Conservation (phyloP, 331 rosid species). For the Cydonia oblonga region DNA sequence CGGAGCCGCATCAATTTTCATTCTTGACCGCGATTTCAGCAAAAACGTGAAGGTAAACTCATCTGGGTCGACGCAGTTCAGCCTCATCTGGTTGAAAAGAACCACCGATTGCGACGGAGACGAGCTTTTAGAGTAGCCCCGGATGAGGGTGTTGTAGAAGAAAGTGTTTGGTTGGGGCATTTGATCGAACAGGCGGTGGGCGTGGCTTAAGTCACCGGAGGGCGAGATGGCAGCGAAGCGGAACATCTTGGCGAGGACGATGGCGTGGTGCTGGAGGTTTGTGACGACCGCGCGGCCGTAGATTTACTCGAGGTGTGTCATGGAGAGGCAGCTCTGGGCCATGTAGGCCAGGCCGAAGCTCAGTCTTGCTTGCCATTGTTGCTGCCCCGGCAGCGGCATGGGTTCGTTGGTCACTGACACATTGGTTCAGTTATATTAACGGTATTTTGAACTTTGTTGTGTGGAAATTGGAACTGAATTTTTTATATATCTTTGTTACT, state of each 20-base stretch:
- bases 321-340: conserved; percentile 39
- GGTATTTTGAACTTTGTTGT: background rate
- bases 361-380: conserved; percentile 16
- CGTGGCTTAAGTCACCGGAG: conserved; percentile 38
- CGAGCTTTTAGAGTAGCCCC: conserved; percentile 36
- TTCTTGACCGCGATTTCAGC: conserved; percentile 38
- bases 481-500: too few relatives aligned
- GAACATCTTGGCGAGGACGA: conserved; percentile 54
- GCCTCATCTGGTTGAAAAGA: conserved; percentile 46
- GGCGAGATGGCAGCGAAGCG: conserved; percentile 52
- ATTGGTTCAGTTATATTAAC: background rate
- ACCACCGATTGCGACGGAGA: conserved; percentile 22
- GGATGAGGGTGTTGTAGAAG: conserved; percentile 50
- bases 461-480: too few relatives aligned
- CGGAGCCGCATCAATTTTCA: background rate
- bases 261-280: conserved; percentile 25
- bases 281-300: conserved; percentile 37
- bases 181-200: conserved; percentile 42
- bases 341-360: conserved; percentile 21
- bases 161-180: conserved; percentile 40
- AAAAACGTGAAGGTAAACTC: conserved; percentile 43
- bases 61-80: conserved; percentile 25
- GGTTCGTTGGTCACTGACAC: background rate
- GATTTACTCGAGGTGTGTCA: conserved; percentile 40
- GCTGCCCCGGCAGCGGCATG: background rate